Base-by-base conservation (phyloP, 148 eudicot species). In the Vaccinium myrtillus region DNA sequence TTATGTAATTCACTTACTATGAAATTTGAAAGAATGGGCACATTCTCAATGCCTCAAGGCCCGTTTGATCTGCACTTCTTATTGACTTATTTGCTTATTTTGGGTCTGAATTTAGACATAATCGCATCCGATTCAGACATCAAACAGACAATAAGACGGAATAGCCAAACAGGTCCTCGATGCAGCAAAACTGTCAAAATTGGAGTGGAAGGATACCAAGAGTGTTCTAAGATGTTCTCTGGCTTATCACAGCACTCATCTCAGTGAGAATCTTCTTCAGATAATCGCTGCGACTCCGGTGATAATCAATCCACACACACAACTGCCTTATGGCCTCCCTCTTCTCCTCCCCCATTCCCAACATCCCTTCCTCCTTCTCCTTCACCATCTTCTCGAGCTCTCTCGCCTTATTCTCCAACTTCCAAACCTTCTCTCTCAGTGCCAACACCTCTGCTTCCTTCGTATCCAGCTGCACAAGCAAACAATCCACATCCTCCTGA, bases 281-380 rank as follows among this genome's bases (percentile, higher is more conserved):
- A 74, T 84, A 90, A 90, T 92, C 98, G 61, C 89, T 90, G 1
- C 93, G 91, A 30, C 87, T 84, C 12, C 91, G 90, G 65, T 92
- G 94, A 87, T 94, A 92, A 65, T 95, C 99, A 75, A 91, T 90
- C 94, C 91, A 95, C 77, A 92, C 86, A 84, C 97, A 96, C 5
- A 96, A 85, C 55, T 96, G 98, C 81, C 92, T 88, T 59, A 96
- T 96, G 6, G 99, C 98, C 89, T 95, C 99, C 36, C 93, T 89
- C 56, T 96, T 96, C 91, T 95, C 95, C 78, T 91, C 91, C 36
- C 88, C 87, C 49, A 96, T 73, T 27, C 81, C 87, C 78, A 85
- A 51, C 81, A 94, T 85, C 16, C 83, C 92, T 77, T 93, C 96
- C 36, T 95, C 98, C 58, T 86, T 92, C 74, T 90, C 95, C 73